Evolutionary conservation across 2,329 filamentous ascomycete species (phyloP).

Genomic region (Ceratocystis lukuohia): DNA sequence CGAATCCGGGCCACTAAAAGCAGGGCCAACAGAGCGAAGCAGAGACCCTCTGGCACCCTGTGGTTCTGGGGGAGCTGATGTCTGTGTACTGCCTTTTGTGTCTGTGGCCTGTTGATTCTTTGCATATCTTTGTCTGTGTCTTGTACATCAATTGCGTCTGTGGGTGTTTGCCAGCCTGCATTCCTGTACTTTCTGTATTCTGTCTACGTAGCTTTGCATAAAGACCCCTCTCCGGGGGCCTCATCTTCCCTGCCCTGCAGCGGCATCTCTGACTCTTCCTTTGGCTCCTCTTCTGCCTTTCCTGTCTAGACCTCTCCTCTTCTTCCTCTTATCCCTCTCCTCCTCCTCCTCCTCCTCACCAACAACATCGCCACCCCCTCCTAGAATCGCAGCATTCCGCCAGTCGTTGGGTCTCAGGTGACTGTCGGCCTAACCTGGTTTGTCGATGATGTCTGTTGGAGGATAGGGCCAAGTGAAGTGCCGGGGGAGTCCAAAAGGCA

Average conservation of each 20-base stretch:
- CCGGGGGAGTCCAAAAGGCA: background rate
- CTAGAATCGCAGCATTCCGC: background rate
- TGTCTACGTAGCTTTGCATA: background rate
- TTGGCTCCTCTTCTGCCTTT: background rate
- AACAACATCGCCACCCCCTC: background rate
- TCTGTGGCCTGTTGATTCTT: background rate
- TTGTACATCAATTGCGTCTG: constrained; percentile 5
- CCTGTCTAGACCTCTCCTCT: background rate
- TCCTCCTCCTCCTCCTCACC: background rate
- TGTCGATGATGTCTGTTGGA: background rate
- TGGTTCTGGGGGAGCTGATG: background rate
- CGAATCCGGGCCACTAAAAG: background rate
- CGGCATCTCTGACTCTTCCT: background rate
- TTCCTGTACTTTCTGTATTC: background rate
- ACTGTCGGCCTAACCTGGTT: background rate
- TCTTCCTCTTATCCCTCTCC: background rate
- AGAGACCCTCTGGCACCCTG: background rate
- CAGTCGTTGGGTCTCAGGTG: background rate
- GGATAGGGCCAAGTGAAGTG: background rate
- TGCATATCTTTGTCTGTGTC: constrained; percentile 7
- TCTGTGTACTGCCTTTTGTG: background rate
- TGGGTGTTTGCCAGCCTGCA: background rate
- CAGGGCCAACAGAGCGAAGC: background rate
- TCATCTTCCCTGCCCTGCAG: background rate
- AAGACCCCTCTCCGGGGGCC: background rate